Conservation (phyloP, 306 rosid species). For the Citrullus mucosospermus region DNA sequence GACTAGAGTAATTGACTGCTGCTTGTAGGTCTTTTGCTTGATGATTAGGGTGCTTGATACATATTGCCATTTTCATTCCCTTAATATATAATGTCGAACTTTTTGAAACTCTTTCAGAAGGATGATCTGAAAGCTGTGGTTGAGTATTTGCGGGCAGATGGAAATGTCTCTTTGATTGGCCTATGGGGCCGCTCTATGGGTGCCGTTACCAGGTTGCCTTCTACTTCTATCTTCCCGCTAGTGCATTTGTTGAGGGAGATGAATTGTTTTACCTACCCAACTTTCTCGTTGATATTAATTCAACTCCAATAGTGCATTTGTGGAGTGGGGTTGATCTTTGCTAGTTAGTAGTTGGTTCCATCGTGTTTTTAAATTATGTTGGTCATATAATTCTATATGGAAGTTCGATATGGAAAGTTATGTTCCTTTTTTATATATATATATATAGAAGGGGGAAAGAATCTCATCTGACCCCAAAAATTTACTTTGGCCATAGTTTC, state of each 20-base stretch:
- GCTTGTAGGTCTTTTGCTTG: not conserved
- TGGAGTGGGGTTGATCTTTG: not conserved
- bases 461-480: too few relatives aligned
- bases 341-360: not conserved
- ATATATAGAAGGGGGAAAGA: too few relatives aligned
- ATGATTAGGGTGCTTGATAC: not conserved
- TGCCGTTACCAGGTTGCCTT: conserved; percentile 73
- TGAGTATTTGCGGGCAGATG: conserved; percentile 73
- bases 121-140: conserved; percentile 77
- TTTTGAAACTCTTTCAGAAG: conserved; percentile 40
- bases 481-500: not conserved
- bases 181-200: conserved; percentile 99
- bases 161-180: conserved; percentile 85
- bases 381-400: not conserved
- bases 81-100: not conserved
- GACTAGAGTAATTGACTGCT: not conserved
- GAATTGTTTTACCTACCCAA: not conserved
- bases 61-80: conserved; percentile 1
- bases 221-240: conserved; percentile 8
- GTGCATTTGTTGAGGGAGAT: not conserved
- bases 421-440: too few relatives aligned
- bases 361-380: not conserved
- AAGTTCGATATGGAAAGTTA: not conserved
- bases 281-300: not conserved
- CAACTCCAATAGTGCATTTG: not conserved